Base-by-base conservation (phyloP, 768 basidiomycete genomes). In the Cantharellus cinnabarinus region DNA sequence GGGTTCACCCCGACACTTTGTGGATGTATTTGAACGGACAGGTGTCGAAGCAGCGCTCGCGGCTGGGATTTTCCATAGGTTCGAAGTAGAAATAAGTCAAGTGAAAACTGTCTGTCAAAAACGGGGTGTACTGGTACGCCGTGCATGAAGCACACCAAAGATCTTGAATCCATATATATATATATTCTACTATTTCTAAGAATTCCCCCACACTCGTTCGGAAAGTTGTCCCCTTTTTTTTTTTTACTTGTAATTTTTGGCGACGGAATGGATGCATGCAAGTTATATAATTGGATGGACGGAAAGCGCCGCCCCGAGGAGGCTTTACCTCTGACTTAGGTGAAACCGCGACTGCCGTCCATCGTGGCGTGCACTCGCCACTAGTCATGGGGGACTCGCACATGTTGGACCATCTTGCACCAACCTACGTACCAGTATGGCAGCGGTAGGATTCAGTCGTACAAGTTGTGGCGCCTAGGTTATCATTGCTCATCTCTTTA, bases 11-110 rank as follows among this genome's bases (percentile, higher is more conserved):
- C 77, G 78, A 52, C 89, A 99, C 71, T 98, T 99, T 67, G 76
- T 81, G n/a, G 78, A 88, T 55, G 85, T 91, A 15, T 99, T 99
- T 69, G 67, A 73, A 59, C 70, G 77, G 64, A 91, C 90, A 2
- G 76, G 72, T 2, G 90, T 82, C 2, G 91, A 94, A 70, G 89
- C 95, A 51, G 95, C 86, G 2, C 71, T 99, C 59, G 95, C 95
- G 5, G 95, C 95, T 5, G 95, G 95, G 1, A 95, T 98, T 64
- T 99, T 99, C 70, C 95, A 99, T 69, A 74, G 95, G 40, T 78
- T 76, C 52, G 86, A 97, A 68, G 94, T 99, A 3, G 74, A 71
- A 48, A 93, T 99, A 62, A 70, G 71, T 52, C 81, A 85, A 55
- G 85, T 97, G 59, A 99, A 97, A 71, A 70, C 70, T 50, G 64